phyloP scores from a whole-genome alignment of 306 rosid species.

The Ceratonia siliqua region DNA sequence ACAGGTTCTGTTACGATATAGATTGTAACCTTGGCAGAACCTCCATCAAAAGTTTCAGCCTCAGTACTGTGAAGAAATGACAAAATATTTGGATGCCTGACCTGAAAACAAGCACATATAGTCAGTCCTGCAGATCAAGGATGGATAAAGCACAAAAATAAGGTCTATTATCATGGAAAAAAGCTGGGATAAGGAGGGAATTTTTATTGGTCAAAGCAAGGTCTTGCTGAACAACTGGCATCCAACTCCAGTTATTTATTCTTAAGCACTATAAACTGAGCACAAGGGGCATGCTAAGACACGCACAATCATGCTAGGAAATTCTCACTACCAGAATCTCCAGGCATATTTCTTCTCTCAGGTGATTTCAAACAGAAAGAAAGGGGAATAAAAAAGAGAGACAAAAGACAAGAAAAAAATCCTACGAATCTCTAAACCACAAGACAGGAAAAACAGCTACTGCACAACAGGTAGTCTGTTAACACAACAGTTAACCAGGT shows the following conservation, averaged over 20 bases:
- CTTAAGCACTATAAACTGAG: neutral
- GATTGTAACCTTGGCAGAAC: constrained; percentile 75
- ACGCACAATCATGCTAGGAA: neutral
- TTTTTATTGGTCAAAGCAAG: neutral
- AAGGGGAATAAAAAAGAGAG: neutral
- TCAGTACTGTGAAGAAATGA: constrained; percentile 97
- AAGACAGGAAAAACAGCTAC: neutral
- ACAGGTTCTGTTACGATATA: constrained; percentile 98
- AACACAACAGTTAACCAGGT: too few species aligned
- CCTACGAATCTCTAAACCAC: neutral
- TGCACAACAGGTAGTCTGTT: neutral
- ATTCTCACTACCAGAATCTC: neutral
- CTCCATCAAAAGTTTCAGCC: constrained; percentile 66
- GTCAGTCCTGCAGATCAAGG: neutral
- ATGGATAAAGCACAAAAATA: neutral
- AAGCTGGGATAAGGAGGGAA: neutral
- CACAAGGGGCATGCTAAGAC: neutral
- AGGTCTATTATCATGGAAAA: neutral
- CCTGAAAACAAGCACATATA: constrained; percentile 56
- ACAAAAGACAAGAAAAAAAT: neutral
- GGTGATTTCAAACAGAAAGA: neutral
- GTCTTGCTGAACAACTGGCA: neutral
- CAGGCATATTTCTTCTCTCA: neutral
- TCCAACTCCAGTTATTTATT: neutral
- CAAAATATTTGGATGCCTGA: constrained; percentile 96